phyloP scores from a whole-genome alignment of 805 yeast species.

The Lipomyces yamadae region DNA sequence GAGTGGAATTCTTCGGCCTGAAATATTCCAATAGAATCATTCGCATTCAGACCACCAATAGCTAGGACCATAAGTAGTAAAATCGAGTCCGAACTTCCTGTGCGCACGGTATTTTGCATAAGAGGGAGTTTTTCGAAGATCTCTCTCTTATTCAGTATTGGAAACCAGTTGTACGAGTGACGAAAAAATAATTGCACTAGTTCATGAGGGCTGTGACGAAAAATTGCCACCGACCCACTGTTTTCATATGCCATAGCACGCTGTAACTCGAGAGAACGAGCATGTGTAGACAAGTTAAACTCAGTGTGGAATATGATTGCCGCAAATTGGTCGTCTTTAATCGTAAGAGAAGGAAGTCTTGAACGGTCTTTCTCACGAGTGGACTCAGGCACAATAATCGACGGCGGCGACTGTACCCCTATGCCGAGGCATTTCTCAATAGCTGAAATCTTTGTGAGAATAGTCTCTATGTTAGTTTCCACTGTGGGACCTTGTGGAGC shows the following conservation, averaged over 20 bases:
- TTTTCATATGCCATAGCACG: neutral
- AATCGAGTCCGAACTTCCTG: conserved; percentile 1
- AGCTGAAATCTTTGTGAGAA: too few species aligned
- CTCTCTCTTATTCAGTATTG: neutral
- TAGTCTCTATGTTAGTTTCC: too few species aligned
- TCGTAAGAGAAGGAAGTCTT: neutral
- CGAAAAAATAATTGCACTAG: neutral
- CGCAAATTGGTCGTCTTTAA: neutral
- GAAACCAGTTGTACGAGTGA: neutral
- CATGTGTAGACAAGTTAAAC: neutral
- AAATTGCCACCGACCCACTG: conserved; percentile 1
- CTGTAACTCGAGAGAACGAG: conserved; percentile 1
- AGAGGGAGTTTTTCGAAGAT: neutral
- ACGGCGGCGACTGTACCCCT: too few species aligned
- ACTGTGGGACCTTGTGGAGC: too few species aligned
- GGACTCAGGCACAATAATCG: too few species aligned
- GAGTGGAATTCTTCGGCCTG: conserved; percentile 1
- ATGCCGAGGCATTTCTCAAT: too few species aligned
- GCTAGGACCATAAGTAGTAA: neutral
- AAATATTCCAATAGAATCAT: neutral
- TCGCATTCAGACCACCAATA: neutral
- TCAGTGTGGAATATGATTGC: neutral
- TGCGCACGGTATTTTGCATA: neutral
- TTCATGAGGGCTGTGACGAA: conserved; percentile 1
- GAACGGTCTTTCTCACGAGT: conserved; percentile 1